These are phyloP conservation scores for Crithidia acanthocephali DNA, from an alignment of 208 protist species.

Conservation along the genomic window DNA sequence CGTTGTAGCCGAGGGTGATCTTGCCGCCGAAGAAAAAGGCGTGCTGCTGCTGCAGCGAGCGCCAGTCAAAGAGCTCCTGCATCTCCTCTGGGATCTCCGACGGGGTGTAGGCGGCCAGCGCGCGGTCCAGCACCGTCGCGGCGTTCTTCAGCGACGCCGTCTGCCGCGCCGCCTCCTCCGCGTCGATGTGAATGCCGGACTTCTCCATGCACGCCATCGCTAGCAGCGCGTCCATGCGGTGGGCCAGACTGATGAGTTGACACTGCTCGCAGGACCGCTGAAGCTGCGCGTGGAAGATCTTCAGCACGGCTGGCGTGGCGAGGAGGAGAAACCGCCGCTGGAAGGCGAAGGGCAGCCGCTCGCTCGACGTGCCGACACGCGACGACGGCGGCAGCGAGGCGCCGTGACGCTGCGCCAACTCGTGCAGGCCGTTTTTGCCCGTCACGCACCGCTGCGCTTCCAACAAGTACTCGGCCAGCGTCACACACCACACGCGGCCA, in stretches of 20 bases:
- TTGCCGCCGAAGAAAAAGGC: conserved; percentile 85
- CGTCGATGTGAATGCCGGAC: conserved; percentile 76
- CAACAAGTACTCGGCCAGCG: conserved; percentile 84
- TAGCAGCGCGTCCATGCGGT: conserved; percentile 86
- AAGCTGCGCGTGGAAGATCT: conserved; percentile 66
- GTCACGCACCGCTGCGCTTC: conserved; percentile 70
- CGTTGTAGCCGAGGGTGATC: conserved; percentile 52
- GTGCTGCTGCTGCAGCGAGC: conserved; percentile 62
- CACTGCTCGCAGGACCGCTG: conserved; percentile 43
- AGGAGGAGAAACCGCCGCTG: conserved; percentile 53
- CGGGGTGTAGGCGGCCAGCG: conserved; percentile 65
- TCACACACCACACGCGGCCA: conserved; percentile 87
- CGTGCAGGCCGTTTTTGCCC: conserved; percentile 56
- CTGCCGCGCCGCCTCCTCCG: conserved; percentile 60
- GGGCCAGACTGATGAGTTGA: conserved; percentile 68
- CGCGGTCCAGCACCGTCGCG: conserved; percentile 53
- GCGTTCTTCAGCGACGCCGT: conserved; percentile 57
- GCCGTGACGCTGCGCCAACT: conserved; percentile 67
- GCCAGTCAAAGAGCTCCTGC: conserved; percentile 78
- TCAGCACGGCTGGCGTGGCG: conserved; percentile 49
- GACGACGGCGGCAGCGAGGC: conserved; percentile 52
- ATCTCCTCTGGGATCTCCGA: conserved; percentile 73
- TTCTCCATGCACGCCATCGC: conserved; percentile 78
- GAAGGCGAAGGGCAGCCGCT: conserved; percentile 64
- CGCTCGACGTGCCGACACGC: conserved; percentile 47